Evolutionary conservation across 208 protist species (phyloP).

Genomic region (Balamuthia mandrillaris): DNA sequence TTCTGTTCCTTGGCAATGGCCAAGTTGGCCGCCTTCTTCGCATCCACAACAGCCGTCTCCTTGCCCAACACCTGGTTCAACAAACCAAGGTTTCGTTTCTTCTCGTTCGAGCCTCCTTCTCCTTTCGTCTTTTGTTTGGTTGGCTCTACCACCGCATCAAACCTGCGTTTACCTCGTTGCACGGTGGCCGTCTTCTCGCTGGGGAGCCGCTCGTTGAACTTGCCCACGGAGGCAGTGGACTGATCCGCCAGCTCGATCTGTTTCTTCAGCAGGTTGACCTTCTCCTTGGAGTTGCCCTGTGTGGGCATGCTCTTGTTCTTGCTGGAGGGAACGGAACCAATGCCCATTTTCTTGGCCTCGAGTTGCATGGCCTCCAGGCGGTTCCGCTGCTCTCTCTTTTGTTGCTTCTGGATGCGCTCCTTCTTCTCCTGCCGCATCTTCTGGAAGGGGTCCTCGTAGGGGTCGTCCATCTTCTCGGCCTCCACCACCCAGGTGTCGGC

Average conservation of each 20-base stretch:
- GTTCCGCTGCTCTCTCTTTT: slow-evolving; percentile 14
- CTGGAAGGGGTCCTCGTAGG: slow-evolving; percentile 12
- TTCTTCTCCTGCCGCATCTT: slow-evolving; percentile 28
- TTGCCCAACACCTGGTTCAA: slow-evolving; percentile 28
- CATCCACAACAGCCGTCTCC: background rate
- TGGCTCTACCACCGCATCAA: slow-evolving; percentile 8
- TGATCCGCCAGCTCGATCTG: background rate
- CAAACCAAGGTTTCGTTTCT: background rate
- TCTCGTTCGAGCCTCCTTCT: background rate
- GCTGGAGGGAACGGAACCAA: no score
- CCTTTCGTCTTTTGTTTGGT: no score
- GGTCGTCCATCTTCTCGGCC: background rate
- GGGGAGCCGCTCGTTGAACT: slow-evolving; percentile 35
- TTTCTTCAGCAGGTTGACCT: background rate
- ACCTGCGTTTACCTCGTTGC: slow-evolving; percentile 29
- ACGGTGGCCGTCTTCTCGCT: background rate
- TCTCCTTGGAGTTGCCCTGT: slow-evolving; percentile 14
- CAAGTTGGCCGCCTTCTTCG: background rate
- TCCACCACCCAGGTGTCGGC: background rate
- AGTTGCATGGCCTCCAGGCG: no score
- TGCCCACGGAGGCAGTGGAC: slow-evolving; percentile 35
- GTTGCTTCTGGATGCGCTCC: slow-evolving; percentile 29
- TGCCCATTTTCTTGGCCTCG: no score
- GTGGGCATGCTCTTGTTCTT: background rate
- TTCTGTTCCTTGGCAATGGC: background rate